Conservation (phyloP, 306 rosid genomes). For the Glycine latifolia region DNA sequence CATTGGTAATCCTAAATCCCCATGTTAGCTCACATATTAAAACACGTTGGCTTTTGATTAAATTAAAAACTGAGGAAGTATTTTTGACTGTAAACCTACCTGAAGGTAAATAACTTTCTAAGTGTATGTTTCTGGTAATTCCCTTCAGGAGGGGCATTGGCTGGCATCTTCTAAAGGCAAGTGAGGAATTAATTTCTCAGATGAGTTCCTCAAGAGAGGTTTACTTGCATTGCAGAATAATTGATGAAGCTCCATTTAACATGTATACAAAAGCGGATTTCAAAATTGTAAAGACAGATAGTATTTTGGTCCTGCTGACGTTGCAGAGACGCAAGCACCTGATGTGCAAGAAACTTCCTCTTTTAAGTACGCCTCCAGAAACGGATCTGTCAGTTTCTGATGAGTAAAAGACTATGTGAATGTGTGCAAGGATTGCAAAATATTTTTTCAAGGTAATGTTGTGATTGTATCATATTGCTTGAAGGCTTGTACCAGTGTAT, state of each 20-base stretch:
- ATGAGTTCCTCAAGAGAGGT: slow-evolving; percentile 76
- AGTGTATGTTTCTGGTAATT: slow-evolving; percentile 44
- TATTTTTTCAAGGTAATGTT: slow-evolving; percentile 50
- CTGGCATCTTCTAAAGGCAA: slow-evolving; percentile 94
- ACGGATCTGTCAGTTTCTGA: slow-evolving; percentile 55
- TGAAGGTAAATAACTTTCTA: slow-evolving; percentile 26
- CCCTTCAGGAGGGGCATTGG: slow-evolving; percentile 90
- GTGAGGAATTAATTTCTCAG: slow-evolving; percentile 83
- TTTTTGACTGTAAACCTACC: neutral
- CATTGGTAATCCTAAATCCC: neutral
- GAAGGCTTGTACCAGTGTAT: too few relatives aligned
- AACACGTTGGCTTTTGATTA: neutral
- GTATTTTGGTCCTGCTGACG: slow-evolving; percentile 68
- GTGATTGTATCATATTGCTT: too few relatives aligned
- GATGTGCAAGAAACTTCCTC: slow-evolving; percentile 82
- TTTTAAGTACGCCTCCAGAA: slow-evolving; percentile 46
- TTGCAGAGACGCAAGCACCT: slow-evolving; percentile 96
- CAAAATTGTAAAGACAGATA: slow-evolving; percentile 73
- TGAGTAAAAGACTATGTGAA: slow-evolving; percentile 45
- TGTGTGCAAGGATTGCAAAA: slow-evolving; percentile 29
- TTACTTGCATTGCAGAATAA: slow-evolving; percentile 91
- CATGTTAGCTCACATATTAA: slow-evolving; percentile 10
- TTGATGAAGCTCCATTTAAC: slow-evolving; percentile 82
- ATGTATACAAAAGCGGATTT: slow-evolving; percentile 90
- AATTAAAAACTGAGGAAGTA: neutral